A percentile compares a stretch with the other conserved stretches of the same genome.
These are phyloP conservation scores for Arxiozyma heterogenica DNA, from an alignment of 1,139 yeast genomes.

Conservation along the genomic window DNA sequence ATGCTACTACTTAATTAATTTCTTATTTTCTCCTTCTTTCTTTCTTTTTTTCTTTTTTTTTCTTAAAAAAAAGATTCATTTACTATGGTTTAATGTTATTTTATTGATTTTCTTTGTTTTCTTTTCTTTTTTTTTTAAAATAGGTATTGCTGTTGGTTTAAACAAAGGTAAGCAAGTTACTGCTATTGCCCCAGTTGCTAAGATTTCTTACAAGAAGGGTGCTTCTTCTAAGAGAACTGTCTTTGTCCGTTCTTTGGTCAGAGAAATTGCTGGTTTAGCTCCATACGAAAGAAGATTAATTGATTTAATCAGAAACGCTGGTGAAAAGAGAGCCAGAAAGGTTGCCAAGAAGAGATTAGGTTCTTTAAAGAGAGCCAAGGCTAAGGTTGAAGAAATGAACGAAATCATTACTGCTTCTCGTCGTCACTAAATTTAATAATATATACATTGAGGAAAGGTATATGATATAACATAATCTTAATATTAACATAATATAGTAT, in stretches of 20 bases:
- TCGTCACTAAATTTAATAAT: slow-evolving; percentile 43
- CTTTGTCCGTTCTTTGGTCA: slow-evolving; percentile 90
- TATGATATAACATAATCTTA: too few relatives aligned
- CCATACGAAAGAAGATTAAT: slow-evolving; percentile 99
- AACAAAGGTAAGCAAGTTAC: slow-evolving; percentile 99
- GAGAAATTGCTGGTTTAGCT: slow-evolving; percentile 98
- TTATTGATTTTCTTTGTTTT: neutral
- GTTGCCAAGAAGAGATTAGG: slow-evolving; percentile 99
- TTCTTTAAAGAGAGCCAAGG: slow-evolving; percentile 99
- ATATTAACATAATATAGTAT: too few relatives aligned
- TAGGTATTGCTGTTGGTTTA: slow-evolving; percentile 96
- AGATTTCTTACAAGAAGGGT: slow-evolving; percentile 96
- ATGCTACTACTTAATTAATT: too few relatives aligned
- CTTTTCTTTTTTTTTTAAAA: neutral
- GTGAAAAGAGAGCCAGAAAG: slow-evolving; percentile 99
- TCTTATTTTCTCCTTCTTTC: too few relatives aligned
- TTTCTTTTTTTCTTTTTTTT: too few relatives aligned
- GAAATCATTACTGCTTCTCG: slow-evolving; percentile 95
- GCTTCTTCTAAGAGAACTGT: slow-evolving; percentile 90
- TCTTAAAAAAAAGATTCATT: too few relatives aligned
- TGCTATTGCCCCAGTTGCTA: slow-evolving; percentile 87
- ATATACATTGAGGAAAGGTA: neutral
- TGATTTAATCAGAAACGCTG: slow-evolving; percentile 99
- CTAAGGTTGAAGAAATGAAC: slow-evolving; percentile 98
- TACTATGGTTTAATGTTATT: too few relatives aligned